Evolutionary conservation across 2,329 filamentous ascomycete species (phyloP).

Genomic region (Lecanoromycetidae sp.): DNA sequence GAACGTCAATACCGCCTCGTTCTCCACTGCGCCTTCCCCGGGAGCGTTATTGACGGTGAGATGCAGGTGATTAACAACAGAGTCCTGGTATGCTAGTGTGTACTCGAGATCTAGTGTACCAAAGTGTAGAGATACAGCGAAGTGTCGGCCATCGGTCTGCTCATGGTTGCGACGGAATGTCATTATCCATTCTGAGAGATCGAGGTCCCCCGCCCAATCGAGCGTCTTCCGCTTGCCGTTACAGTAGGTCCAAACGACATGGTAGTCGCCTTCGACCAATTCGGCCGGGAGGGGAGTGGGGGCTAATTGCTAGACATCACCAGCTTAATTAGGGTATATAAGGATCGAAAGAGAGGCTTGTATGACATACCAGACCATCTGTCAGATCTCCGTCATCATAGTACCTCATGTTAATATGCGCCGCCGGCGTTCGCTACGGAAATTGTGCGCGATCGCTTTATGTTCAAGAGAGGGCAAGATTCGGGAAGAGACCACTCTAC

Average conservation of each 20-base stretch:
- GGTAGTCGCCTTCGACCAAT: constrained; percentile 12
- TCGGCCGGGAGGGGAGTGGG: constrained; percentile 4
- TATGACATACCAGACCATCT: constrained; percentile 11
- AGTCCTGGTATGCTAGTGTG: constrained; percentile 3
- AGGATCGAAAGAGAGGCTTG: background rate
- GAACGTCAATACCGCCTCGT: constrained; percentile 10
- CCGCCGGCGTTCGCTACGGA: no score
- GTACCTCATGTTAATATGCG: constrained; percentile 9
- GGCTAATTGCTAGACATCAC: constrained; percentile 3
- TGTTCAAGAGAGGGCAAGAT: no score
- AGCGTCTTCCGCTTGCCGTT: constrained; percentile 10
- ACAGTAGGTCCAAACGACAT: constrained; percentile 14
- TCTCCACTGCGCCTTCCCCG: constrained; percentile 8
- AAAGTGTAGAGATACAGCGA: constrained; percentile 2
- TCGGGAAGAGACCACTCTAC: no score
- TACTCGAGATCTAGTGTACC: constrained; percentile 9
- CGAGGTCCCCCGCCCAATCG: constrained; percentile 4
- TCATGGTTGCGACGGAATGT: constrained; percentile 1
- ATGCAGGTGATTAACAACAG: constrained; percentile 3
- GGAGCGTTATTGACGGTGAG: constrained; percentile 10
- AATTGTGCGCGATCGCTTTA: no score
- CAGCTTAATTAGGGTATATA: background rate
- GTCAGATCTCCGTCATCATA: constrained; percentile 15
- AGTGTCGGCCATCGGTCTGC: constrained; percentile 2
- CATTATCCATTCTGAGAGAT: constrained; percentile 5